phyloP scores from a whole-genome alignment of 1,139 yeast genomes.

The Blastobotrys aristatus region DNA sequence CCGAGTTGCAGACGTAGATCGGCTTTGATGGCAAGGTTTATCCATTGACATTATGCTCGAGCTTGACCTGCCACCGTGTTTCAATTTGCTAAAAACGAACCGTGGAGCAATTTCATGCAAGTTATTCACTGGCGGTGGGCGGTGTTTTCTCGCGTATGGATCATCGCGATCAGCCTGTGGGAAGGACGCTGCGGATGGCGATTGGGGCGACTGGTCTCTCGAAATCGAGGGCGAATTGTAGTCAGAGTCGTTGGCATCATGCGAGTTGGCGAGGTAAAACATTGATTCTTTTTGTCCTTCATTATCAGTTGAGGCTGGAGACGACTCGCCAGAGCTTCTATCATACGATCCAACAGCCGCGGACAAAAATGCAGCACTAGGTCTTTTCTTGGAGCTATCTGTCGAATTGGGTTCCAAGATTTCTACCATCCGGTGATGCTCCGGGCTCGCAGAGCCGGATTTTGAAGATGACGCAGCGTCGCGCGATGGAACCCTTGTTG shows the following conservation, averaged over 20 bases:
- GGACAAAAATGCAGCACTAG: conserved; percentile 16
- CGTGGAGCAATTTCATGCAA: conserved; percentile 35
- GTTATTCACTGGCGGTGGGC: conserved; percentile 31
- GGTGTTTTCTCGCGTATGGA: conserved; percentile 33
- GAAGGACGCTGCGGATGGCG: conserved; percentile 21
- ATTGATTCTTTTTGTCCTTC: conserved; percentile 7
- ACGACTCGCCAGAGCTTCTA: conserved; percentile 3
- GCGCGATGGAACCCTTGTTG: conserved; percentile 27
- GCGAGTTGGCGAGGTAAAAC: conserved; percentile 13
- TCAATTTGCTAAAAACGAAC: conserved; percentile 31
- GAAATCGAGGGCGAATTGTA: conserved; percentile 18
- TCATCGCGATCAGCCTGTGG: conserved; percentile 31
- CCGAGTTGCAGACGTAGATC: conserved; percentile 1
- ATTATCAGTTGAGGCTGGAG: conserved; percentile 2
- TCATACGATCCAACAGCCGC: conserved; percentile 10
- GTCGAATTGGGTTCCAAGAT: conserved; percentile 2
- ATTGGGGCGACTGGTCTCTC: conserved; percentile 21
- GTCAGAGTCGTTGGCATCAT: conserved; percentile 3
- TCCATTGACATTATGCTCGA: conserved; percentile 15
- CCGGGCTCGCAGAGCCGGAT: conserved; percentile 8
- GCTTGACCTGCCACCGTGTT: conserved; percentile 10
- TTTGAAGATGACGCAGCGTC: conserved; percentile 14
- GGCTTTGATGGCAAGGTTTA: not conserved
- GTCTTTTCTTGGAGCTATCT: conserved; percentile 10
- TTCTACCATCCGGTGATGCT: not conserved